phyloP scores from a whole-genome alignment of 257 asterid species.

The Linaria vulgaris region DNA sequence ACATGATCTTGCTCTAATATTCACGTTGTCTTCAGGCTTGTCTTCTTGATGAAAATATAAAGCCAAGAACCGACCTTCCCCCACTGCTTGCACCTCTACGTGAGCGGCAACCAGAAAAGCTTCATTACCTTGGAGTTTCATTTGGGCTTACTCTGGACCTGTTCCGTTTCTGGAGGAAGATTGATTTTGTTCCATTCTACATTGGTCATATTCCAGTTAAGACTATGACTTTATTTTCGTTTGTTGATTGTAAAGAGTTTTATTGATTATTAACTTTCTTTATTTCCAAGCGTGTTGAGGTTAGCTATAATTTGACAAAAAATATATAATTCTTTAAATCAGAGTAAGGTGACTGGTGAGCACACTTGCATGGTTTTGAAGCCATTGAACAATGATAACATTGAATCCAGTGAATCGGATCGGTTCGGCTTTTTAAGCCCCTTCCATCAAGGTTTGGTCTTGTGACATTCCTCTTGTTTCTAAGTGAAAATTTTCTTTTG shows the following conservation, averaged over 20 bases:
- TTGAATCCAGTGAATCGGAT: slow-evolving; percentile 60
- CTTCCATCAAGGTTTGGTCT: slow-evolving; percentile 57
- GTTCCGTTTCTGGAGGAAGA: slow-evolving; percentile 92
- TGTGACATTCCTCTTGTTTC: not conserved
- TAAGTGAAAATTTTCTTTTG: not conserved
- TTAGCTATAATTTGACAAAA: slow-evolving; percentile 21
- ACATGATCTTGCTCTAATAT: not conserved
- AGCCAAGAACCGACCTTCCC: slow-evolving; percentile 75
- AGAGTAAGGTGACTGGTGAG: slow-evolving; percentile 86
- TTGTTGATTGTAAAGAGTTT: too few species aligned
- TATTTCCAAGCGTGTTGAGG: too few species aligned
- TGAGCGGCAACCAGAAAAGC: slow-evolving; percentile 85
- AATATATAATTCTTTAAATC: slow-evolving; percentile 26
- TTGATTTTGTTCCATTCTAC: slow-evolving; percentile 85
- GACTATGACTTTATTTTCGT: slow-evolving; percentile 33
- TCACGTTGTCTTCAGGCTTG: slow-evolving; percentile 53
- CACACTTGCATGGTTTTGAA: slow-evolving; percentile 87
- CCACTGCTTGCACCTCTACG: slow-evolving; percentile 84
- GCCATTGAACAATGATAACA: slow-evolving; percentile 72
- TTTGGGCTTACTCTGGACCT: slow-evolving; percentile 92
- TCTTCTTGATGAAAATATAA: slow-evolving; percentile 76
- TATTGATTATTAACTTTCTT: too few species aligned
- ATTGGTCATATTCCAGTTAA: slow-evolving; percentile 69
- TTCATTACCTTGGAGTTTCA: slow-evolving; percentile 90
- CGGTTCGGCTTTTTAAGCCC: slow-evolving; percentile 74